Evolutionary conservation across 306 rosid genomes (phyloP).

Genomic region (Lathyrus tuberosus): DNA sequence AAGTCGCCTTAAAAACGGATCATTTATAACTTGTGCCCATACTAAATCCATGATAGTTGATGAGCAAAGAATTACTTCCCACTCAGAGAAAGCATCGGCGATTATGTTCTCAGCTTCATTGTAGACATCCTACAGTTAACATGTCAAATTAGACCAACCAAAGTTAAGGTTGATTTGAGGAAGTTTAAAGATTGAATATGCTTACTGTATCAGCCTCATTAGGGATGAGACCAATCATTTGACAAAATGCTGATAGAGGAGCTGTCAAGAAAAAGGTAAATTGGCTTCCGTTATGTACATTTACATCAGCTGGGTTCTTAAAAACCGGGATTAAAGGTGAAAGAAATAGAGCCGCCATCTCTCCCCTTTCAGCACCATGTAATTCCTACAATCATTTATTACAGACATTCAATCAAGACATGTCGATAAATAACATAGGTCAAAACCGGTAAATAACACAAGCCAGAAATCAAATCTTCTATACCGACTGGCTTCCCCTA

Average conservation of each 20-base stretch:
- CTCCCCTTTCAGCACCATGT: slow-evolving; percentile 93
- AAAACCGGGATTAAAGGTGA: slow-evolving; percentile 79
- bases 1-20: slow-evolving; percentile 88
- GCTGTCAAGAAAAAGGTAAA: slow-evolving; percentile 94
- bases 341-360: slow-evolving; percentile 80
- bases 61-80: slow-evolving; percentile 87
- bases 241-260: slow-evolving; percentile 88
- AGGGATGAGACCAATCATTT: slow-evolving; percentile 71
- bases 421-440: slow-evolving; percentile 30
- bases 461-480: slow-evolving; percentile 17
- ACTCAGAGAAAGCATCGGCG: slow-evolving; percentile 73
- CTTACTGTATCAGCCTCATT: slow-evolving; percentile 66
- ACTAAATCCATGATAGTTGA: slow-evolving; percentile 79
- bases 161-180: slow-evolving; percentile 22
- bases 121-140: slow-evolving; percentile 64
- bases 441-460: neutral
- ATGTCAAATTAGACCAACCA: slow-evolving; percentile 39
- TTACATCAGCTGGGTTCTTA: slow-evolving; percentile 63
- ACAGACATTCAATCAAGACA: slow-evolving; percentile 26
- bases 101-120: slow-evolving; percentile 80
- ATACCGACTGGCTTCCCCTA: slow-evolving; percentile 1
- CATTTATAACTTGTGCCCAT: slow-evolving; percentile 90
- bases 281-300: slow-evolving; percentile 76
- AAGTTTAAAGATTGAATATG: slow-evolving; percentile 20
- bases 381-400: slow-evolving; percentile 63